Conservation (phyloP, 768 basidiomycete genomes). For the Boletus reticulatus region DNA sequence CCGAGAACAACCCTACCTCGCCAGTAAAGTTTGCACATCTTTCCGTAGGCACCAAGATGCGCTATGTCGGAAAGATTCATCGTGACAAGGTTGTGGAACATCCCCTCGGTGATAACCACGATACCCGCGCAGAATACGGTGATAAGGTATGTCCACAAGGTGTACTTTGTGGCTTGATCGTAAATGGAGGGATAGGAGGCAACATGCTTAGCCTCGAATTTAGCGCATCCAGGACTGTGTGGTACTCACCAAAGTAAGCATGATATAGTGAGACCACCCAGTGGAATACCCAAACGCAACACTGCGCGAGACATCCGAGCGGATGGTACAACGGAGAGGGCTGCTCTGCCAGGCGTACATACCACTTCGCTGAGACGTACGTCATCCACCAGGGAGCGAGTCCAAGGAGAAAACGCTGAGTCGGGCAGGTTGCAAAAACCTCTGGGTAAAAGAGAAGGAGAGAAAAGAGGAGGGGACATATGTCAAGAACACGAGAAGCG, state of each 20-base stretch:
- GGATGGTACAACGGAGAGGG: conserved; percentile 26
- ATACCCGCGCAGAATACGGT: conserved; percentile 18
- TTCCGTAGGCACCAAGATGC: conserved; percentile 19
- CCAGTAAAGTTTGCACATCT: conserved; percentile 11
- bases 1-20: conserved; percentile 1
- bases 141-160: conserved; percentile 13
- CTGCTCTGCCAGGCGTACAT: conserved; percentile 18
- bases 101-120: conserved; percentile 14
- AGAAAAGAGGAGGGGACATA: conserved; percentile 15
- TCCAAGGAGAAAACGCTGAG: conserved; percentile 20
- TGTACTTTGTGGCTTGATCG: conserved; percentile 12
- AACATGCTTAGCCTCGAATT: background rate
- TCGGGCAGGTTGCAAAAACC: conserved; percentile 7
- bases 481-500: conserved; percentile 13
- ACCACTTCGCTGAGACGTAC: conserved; percentile 19
- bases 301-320: conserved; percentile 23
- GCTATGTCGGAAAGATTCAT: conserved; percentile 3
- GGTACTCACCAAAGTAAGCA: conserved; percentile 20
- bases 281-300: conserved; percentile 24
- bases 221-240: background rate
- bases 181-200: background rate
- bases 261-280: conserved; percentile 18
- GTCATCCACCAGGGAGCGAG: conserved; percentile 21
- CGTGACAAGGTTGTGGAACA: conserved; percentile 21
- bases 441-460: conserved; percentile 9